Evolutionary conservation across 2,329 filamentous ascomycete species (phyloP).

Genomic region (Alternaria sp.): DNA sequence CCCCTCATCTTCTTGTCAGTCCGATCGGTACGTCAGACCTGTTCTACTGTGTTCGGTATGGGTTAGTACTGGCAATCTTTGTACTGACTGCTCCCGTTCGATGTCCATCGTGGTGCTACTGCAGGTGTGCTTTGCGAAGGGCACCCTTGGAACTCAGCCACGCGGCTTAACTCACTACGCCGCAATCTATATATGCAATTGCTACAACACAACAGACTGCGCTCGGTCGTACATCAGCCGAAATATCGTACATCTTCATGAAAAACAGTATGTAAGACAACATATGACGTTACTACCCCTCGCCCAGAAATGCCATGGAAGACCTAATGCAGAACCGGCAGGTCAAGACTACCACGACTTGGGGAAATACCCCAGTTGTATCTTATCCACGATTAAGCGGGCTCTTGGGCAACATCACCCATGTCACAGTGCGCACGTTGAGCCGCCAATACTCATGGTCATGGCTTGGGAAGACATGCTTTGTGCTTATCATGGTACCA

Average conservation of each 20-base stretch:
- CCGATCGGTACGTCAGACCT: background rate
- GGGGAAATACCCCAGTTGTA: slow-evolving; percentile 13
- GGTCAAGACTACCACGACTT: slow-evolving; percentile 26
- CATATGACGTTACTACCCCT: slow-evolving; percentile 25
- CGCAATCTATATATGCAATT: background rate
- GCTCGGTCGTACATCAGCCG: background rate
- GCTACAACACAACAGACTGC: background rate
- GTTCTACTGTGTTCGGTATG: background rate
- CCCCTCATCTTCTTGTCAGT: slow-evolving; percentile 4
- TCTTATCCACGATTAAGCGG: slow-evolving; percentile 17
- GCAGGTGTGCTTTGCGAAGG: background rate
- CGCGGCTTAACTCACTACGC: background rate
- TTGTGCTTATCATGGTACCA: slow-evolving; percentile 5
- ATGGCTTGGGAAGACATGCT: slow-evolving; percentile 3
- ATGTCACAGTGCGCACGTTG: slow-evolving; percentile 16
- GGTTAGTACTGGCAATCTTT: background rate
- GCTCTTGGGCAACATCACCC: slow-evolving; percentile 5
- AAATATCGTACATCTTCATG: background rate
- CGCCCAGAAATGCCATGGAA: slow-evolving; percentile 34
- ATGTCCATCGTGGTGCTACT: no score
- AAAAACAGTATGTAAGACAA: background rate
- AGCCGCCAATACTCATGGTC: slow-evolving; percentile 8
- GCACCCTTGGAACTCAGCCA: background rate
- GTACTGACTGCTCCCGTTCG: background rate
- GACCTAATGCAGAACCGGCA: slow-evolving; percentile 29